Base-by-base conservation (phyloP, 768 basidiomycete genomes). In the Hygrophoropsis aurantiaca region DNA sequence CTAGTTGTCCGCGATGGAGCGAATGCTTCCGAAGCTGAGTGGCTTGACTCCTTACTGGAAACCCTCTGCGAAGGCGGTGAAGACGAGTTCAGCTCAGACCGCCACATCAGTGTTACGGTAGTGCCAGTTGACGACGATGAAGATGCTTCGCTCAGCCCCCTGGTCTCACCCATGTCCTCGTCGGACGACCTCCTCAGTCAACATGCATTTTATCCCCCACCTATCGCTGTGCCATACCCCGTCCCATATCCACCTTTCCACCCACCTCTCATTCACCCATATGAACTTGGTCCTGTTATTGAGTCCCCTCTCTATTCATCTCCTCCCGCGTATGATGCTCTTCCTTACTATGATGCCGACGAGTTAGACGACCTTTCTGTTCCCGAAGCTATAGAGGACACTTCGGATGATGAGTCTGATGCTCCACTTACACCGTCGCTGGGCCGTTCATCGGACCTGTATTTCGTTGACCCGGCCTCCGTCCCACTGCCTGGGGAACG, bases 321-420 rank as follows among this genome's bases (percentile, higher is more conserved):
- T 30, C 54, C 60, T 13, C 54, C 61, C 19, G 58, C 61, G 50
- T 71, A 68, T 70, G 77, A 80, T 60, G 74, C 84, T 38, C 73
- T 85, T 37, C 82, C 87, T 46, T 85, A 84, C 55, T 77, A 75
- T 59, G 74, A 81, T 50, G 60, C 64, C 56, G 80, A 85, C 67
- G 82, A 86, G 67, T 58, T 79, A 53, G 85, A 85, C 57, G 84
- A 85, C 58, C 74, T 82, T 25, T 71, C 84, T 23, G 79, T 89
- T 35, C 87, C 86, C 36, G 88, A 90, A 59, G 82, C 86, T 34
- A 86, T 90, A 74, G 87, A 90, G 64, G 88, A 90, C 66, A 80
- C 77, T 30, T 90, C 88, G 37, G 89, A 90, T 69, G 88, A 90
- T 70, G 89, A 90, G 72, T 88, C 87, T 13, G 88, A 90, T 56